A percentile compares a stretch with the other conserved stretches of the same genome.
These are phyloP conservation scores for Cladosporium sp. DNA, from an alignment of 2,329 filamentous ascomycete species.

Conservation along the genomic window DNA sequence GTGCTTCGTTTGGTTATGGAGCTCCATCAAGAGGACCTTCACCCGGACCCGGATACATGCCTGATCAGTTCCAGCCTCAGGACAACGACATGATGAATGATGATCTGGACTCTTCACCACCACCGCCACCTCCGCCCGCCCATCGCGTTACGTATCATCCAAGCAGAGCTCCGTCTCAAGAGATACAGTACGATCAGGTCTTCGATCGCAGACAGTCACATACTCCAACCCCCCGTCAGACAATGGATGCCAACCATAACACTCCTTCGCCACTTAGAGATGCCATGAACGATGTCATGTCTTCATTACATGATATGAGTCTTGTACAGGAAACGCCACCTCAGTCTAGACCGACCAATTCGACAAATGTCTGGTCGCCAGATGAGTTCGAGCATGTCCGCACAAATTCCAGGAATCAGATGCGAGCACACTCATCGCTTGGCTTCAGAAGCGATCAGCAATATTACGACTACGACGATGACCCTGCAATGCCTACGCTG, in stretches of 20 bases:
- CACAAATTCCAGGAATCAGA: slow-evolving; percentile 36
- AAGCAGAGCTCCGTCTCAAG: slow-evolving; percentile 47
- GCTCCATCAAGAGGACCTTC: background rate
- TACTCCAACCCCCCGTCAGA: slow-evolving; percentile 66
- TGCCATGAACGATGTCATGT: slow-evolving; percentile 98
- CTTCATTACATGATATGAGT: slow-evolving; percentile 83
- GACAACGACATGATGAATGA: slow-evolving; percentile 23
- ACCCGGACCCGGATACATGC: slow-evolving; percentile 29
- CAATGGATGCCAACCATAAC: slow-evolving; percentile 45
- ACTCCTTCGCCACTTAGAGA: slow-evolving; percentile 90
- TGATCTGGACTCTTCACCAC: slow-evolving; percentile 61
- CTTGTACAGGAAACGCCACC: slow-evolving; percentile 50
- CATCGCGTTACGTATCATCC: slow-evolving; percentile 58
- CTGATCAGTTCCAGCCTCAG: slow-evolving; percentile 13
- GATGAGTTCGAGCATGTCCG: slow-evolving; percentile 69
- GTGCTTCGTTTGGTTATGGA: slow-evolving; percentile 34
- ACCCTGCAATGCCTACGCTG: slow-evolving; percentile 37
- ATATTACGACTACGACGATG: slow-evolving; percentile 48
- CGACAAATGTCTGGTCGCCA: slow-evolving; percentile 79
- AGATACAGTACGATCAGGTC: slow-evolving; percentile 27
- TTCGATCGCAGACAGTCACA: slow-evolving; percentile 51
- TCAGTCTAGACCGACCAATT: slow-evolving; percentile 37
- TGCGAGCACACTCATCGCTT: slow-evolving; percentile 68
- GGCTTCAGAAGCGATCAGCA: slow-evolving; percentile 52
- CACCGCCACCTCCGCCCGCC: slow-evolving; percentile 80